These are phyloP conservation scores for Cyberlindnera maritima DNA, from an alignment of 805 yeast genomes.

Conservation along the genomic window DNA sequence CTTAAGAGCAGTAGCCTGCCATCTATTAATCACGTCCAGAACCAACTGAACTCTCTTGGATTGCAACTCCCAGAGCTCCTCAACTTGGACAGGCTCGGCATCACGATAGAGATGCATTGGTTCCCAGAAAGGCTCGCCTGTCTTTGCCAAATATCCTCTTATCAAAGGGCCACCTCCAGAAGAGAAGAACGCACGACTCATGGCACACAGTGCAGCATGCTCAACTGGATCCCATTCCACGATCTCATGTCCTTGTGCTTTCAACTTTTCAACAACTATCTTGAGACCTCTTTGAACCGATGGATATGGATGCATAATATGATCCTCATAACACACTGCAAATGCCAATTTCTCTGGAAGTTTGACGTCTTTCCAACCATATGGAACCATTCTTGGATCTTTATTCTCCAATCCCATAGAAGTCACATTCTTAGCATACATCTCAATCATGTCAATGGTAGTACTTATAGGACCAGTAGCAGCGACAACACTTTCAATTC, in stretches of 20 bases:
- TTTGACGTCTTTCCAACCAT: neutral
- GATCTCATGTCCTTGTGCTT: constrained; percentile 47
- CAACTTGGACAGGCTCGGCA: constrained; percentile 31
- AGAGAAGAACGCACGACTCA: constrained; percentile 34
- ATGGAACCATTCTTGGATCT: constrained; percentile 34
- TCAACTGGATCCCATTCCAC: constrained; percentile 45
- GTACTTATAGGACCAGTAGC: constrained; percentile 48
- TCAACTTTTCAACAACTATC: constrained; percentile 29
- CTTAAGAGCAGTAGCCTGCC: constrained; percentile 36
- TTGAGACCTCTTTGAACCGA: constrained; percentile 46
- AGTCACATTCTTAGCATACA: constrained; percentile 30
- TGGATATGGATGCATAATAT: constrained; percentile 44
- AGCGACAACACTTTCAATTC: constrained; percentile 34
- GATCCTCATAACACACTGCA: constrained; percentile 42
- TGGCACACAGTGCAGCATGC: constrained; percentile 32
- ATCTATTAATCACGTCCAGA: constrained; percentile 38
- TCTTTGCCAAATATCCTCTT: no score
- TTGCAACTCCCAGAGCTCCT: constrained; percentile 43
- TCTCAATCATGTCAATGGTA: constrained; percentile 36
- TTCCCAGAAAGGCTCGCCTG: constrained; percentile 42
- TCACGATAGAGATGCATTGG: neutral
- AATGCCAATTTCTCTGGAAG: constrained; percentile 38
- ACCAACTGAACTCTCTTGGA: constrained; percentile 36
- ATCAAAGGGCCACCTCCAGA: constrained; percentile 39
- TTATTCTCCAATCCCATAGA: constrained; percentile 5